A percentile compares a stretch with the other conserved stretches of the same genome.
phyloP scores from a whole-genome alignment of 2,329 filamentous ascomycete genomes.

The Acrodontium crateriforme region DNA sequence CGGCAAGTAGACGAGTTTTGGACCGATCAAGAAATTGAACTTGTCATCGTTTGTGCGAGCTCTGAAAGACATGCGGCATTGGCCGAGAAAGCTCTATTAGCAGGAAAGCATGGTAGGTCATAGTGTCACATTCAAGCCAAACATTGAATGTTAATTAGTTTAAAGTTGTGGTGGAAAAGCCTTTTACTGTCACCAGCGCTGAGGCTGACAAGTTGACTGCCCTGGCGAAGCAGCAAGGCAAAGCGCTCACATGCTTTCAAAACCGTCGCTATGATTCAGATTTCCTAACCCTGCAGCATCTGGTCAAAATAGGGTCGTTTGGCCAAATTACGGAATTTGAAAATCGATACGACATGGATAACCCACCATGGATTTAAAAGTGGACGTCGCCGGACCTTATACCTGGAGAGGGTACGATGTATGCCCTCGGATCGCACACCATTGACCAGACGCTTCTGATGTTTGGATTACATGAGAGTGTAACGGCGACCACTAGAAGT shows the following conservation, averaged over 20 bases:
- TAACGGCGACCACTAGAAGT: conserved; percentile 20
- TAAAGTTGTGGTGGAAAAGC: conserved; percentile 27
- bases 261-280: conserved; percentile 27
- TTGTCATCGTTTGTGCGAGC: conserved; percentile 24
- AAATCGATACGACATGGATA: conserved; percentile 27
- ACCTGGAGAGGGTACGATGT: conserved; percentile 30
- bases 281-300: conserved; percentile 22
- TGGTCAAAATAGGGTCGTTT: conserved; percentile 13
- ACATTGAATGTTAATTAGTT: too few relatives aligned
- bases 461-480: conserved; percentile 21
- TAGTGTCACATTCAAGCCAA: not conserved
- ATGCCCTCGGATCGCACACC: conserved; percentile 28
- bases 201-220: conserved; percentile 23
- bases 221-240: conserved; percentile 17
- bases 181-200: conserved; percentile 21
- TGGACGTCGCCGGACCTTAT: conserved; percentile 23
- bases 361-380: conserved; percentile 25
- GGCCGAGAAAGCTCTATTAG: conserved; percentile 20
- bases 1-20: conserved; percentile 22
- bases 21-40: conserved; percentile 20
- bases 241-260: conserved; percentile 25
- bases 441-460: conserved; percentile 26
- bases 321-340: conserved; percentile 21
- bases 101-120: conserved; percentile 25
- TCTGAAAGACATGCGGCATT: conserved; percentile 20